Base-by-base conservation (phyloP, 768 basidiomycete species). In the Hemileccinum rubropunctum region DNA sequence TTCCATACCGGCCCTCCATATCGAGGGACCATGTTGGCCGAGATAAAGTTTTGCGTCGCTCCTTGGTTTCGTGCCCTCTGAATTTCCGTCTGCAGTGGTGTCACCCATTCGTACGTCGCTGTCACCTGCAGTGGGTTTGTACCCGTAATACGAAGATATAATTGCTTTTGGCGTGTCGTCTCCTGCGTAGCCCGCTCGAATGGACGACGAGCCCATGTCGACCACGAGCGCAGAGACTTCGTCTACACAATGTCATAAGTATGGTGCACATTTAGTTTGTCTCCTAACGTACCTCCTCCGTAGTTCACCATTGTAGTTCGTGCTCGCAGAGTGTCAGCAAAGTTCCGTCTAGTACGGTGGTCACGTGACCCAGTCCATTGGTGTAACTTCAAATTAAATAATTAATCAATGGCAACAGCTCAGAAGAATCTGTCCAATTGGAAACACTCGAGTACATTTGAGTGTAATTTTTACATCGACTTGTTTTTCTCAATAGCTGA, bases 191-290 rank as follows among this genome's bases (percentile, higher is more conserved):
- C 97, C 97, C 11, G 93, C 92, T 65, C 97, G 86, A 47, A 95
- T 73, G 9, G 92, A 88, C 21, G 88, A 87, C 11, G 89, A 77
- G 26, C 97, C 97, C 64, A 98, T 88, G 73, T 99, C 97, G 33
- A 99, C 74, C 20, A 98, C 97, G 45, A 98, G 75, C 27, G 95
- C 97, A 32, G 93, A 88, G n/a, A 98, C 93, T 73, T 98, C 95
- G 66, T 98, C 95, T 97, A 52, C 12, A 21, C 3, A 32, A n/a
- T 42, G 42, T 37, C 10, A 33, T 52, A 30, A 49, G 50, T 42
- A 3, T 52, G n/a, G 10, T 40, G 14, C 8, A 32, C 8, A 21
- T 42, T 42, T 38, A 39, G 15, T 45, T 44, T 46, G 23, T 20
- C 42, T 23, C 18, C 11, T 15, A 27, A 57, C 85, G 35, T 67